These are phyloP conservation scores for Alternaria hordeiaustralica DNA, from an alignment of 2,329 filamentous ascomycete genomes.

Conservation along the genomic window DNA sequence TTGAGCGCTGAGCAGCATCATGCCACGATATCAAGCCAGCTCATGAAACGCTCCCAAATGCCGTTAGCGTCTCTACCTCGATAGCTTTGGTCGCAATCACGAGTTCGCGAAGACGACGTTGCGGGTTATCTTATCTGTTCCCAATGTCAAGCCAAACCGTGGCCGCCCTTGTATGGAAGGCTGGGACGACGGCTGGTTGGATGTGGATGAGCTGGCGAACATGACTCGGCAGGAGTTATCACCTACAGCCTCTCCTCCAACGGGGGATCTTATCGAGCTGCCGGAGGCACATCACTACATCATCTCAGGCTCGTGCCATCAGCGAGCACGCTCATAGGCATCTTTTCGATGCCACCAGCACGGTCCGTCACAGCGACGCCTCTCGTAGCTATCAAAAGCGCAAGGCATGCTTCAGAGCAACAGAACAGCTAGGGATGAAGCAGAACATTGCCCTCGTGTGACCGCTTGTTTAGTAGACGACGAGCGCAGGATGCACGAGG, in stretches of 20 bases:
- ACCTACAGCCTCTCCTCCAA: slow-evolving; percentile 7
- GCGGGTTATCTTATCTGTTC: slow-evolving; percentile 4
- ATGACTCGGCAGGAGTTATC: slow-evolving; percentile 11
- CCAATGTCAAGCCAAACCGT: slow-evolving; percentile 15
- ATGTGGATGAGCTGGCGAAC: slow-evolving; percentile 29
- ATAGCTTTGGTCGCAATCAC: neutral
- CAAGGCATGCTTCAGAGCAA: slow-evolving; percentile 5
- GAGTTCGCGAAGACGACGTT: neutral
- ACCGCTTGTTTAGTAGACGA: neutral
- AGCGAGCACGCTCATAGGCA: slow-evolving; percentile 18
- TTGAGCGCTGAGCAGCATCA: slow-evolving; percentile 8
- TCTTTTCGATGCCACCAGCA: slow-evolving; percentile 9
- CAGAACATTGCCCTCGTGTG: slow-evolving; percentile 1
- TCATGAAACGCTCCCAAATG: neutral
- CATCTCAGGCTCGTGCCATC: slow-evolving; percentile 16
- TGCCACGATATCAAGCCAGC: neutral
- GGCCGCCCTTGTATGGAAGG: slow-evolving; percentile 20
- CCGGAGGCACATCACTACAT: slow-evolving; percentile 14
- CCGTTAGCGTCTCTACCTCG: neutral
- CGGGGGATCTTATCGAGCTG: slow-evolving; percentile 10
- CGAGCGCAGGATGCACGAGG: slow-evolving; percentile 21
- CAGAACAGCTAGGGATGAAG: slow-evolving; percentile 3
- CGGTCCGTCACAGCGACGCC: slow-evolving; percentile 27
- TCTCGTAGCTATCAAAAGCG: slow-evolving; percentile 29
- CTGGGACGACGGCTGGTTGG: slow-evolving; percentile 5